Conservation (phyloP, 2,329 filamentous ascomycete species). For the Penicillium olsonii region DNA sequence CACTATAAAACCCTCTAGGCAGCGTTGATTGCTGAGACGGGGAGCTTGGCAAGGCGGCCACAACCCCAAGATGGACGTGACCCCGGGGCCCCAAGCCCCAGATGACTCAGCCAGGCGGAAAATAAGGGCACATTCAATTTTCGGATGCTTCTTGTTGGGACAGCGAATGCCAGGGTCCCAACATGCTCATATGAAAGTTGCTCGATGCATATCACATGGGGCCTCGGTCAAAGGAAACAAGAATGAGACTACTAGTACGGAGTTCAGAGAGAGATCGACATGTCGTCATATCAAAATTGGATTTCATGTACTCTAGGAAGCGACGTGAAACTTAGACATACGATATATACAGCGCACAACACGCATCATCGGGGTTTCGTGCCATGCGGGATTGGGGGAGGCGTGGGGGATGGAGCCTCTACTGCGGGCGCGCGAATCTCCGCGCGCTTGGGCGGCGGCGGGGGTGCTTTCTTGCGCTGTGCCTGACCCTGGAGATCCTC, state of each 20-base stretch:
- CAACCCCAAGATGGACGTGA: not conserved
- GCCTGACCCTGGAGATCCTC: slow-evolving; percentile 25
- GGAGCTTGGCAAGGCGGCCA: not conserved
- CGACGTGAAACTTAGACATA: not conserved
- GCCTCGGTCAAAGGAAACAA: slow-evolving; percentile 18
- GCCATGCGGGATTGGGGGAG: slow-evolving; percentile 59
- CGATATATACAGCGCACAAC: not conserved
- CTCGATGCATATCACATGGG: too few species aligned
- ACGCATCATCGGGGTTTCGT: slow-evolving; percentile 55
- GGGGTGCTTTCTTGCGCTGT: slow-evolving; percentile 53
- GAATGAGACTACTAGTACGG: not conserved
- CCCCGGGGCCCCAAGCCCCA: not conserved
- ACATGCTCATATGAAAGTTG: slow-evolving; percentile 11
- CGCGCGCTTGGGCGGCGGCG: slow-evolving; percentile 58
- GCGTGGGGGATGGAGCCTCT: slow-evolving; percentile 35
- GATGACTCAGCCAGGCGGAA: not conserved
- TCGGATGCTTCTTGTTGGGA: slow-evolving; percentile 8
- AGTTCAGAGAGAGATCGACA: not conserved
- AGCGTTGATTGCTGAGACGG: not conserved
- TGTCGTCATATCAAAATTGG: not conserved
- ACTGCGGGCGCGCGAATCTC: slow-evolving; percentile 44
- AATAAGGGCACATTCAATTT: not conserved
- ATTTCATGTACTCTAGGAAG: not conserved
- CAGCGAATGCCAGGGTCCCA: slow-evolving; percentile 10
- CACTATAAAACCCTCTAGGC: not conserved